Evolutionary conservation across 768 basidiomycete genomes (phyloP).

Genomic region (Rhodotorula taiwanensis): DNA sequence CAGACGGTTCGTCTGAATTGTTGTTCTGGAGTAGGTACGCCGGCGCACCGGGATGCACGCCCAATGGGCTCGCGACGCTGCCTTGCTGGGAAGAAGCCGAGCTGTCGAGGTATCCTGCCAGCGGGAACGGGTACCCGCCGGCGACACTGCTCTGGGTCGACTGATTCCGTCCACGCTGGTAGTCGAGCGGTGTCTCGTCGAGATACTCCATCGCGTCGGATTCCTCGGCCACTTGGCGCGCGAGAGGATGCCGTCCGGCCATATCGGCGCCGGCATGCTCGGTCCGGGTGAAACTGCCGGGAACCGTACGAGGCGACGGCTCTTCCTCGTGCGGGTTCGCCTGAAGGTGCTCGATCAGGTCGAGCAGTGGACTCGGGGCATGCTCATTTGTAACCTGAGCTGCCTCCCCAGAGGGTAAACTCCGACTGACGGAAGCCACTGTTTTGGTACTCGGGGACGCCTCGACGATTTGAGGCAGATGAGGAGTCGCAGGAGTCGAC

Average conservation of each 20-base stretch:
- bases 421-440: too few relatives aligned
- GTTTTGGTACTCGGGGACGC: too few relatives aligned
- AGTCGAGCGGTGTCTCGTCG: not conserved
- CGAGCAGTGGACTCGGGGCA: not conserved
- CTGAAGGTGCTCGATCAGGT: constrained; percentile 2
- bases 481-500: not conserved
- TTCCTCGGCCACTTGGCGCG: not conserved
- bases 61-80: too few relatives aligned
- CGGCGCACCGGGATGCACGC: too few relatives aligned
- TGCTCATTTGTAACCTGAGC: too few relatives aligned
- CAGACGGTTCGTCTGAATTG: too few relatives aligned
- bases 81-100: not conserved
- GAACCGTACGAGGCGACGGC: not conserved
- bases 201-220: not conserved
- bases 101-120: constrained; percentile 3
- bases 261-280: too few relatives aligned
- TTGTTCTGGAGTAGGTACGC: too few relatives aligned
- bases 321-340: not conserved
- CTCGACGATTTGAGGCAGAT: not conserved
- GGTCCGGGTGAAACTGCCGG: too few relatives aligned
- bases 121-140: constrained; percentile 2
- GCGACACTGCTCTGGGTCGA: not conserved
- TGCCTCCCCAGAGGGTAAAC: too few relatives aligned
- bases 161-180: not conserved
- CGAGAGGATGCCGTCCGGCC: not conserved